Conservation (phyloP, 148 eudicot genomes). For the Diospyros kaki region DNA sequence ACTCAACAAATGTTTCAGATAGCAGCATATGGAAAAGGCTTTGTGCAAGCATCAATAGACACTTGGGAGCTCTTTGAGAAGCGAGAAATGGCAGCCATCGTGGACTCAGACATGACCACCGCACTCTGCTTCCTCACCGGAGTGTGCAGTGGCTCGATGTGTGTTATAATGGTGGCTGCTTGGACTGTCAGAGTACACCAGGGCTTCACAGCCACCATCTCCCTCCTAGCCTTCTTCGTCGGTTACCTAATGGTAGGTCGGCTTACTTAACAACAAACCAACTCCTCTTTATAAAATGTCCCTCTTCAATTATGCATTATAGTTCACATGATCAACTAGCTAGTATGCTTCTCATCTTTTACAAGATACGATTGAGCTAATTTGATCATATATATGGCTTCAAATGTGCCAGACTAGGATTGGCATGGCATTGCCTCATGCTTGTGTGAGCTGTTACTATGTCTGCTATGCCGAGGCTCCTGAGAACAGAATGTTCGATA, state of each 20-base stretch:
- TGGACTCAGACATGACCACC: slow-evolving; percentile 77
- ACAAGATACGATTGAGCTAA: background rate
- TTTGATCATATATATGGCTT: background rate
- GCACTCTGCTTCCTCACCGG: slow-evolving; percentile 91
- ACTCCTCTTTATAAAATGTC: background rate
- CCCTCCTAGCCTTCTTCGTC: slow-evolving; percentile 59
- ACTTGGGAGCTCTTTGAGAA: slow-evolving; percentile 81
- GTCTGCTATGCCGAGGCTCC: slow-evolving; percentile 97
- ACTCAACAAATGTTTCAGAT: slow-evolving; percentile 40
- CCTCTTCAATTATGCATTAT: background rate
- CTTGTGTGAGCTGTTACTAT: slow-evolving; percentile 91
- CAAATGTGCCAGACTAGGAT: slow-evolving; percentile 70
- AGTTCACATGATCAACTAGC: background rate
- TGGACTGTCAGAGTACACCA: slow-evolving; percentile 71
- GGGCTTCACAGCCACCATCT: slow-evolving; percentile 67
- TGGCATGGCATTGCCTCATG: slow-evolving; percentile 95
- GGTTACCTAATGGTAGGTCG: slow-evolving; percentile 90
- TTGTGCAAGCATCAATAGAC: slow-evolving; percentile 84
- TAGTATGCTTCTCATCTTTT: background rate
- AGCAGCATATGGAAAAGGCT: slow-evolving; percentile 87
- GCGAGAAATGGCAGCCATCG: slow-evolving; percentile 52
- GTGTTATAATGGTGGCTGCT: slow-evolving; percentile 79
- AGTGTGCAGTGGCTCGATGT: slow-evolving; percentile 84
- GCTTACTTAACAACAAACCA: background rate
- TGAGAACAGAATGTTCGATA: slow-evolving; percentile 60